A percentile compares a stretch with the other conserved stretches of the same genome.
phyloP scores from a whole-genome alignment of 176 grass and related monocot species.

The Luzula sylvatica region DNA sequence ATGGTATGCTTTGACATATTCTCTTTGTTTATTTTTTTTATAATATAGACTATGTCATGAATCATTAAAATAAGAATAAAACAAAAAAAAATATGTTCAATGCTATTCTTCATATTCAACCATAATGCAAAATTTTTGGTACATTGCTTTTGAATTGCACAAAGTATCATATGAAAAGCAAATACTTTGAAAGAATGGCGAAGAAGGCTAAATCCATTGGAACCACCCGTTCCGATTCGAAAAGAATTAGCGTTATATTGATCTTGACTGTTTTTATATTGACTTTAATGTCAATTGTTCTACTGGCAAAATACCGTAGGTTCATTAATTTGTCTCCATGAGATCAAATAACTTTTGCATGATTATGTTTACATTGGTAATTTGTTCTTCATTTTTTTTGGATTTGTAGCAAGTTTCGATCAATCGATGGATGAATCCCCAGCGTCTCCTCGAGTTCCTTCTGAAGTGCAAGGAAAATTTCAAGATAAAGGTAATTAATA shows the following conservation, averaged over 20 bases:
- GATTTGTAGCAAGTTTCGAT: not conserved
- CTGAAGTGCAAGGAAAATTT: not conserved
- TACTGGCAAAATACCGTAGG: not conserved
- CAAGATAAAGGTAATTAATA: conserved; percentile 12
- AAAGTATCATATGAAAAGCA: too few species aligned
- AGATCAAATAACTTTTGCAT: too few species aligned
- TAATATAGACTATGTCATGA: too few species aligned
- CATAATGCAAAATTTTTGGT: too few species aligned
- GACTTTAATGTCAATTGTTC: not conserved
- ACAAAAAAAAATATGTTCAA: too few species aligned
- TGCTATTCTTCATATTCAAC: too few species aligned
- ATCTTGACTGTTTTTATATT: too few species aligned
- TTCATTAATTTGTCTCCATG: too few species aligned
- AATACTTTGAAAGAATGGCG: too few species aligned
- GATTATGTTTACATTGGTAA: not conserved
- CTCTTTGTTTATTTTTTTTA: not conserved
- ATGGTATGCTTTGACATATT: conserved; percentile 19
- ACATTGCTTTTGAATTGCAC: too few species aligned
- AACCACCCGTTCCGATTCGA: not conserved
- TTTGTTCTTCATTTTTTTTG: not conserved
- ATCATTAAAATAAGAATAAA: too few species aligned
- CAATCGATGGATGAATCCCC: not conserved
- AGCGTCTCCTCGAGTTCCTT: not conserved
- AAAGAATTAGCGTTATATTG: not conserved
- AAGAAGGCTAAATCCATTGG: too few species aligned